These are phyloP conservation scores for Pholiota microspora DNA, from an alignment of 768 basidiomycete genomes.

Conservation along the genomic window DNA sequence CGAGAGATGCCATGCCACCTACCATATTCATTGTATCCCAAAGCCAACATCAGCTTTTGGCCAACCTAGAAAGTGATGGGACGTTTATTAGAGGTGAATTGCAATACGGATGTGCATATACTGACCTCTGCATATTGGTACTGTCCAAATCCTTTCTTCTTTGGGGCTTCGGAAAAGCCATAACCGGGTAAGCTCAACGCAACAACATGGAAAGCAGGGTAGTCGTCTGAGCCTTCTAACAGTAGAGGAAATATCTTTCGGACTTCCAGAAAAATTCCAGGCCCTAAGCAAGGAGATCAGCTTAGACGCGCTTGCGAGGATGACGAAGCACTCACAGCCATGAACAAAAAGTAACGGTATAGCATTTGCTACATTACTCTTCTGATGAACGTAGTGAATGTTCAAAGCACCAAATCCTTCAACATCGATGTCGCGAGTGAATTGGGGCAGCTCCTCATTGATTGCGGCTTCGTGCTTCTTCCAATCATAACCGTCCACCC, in stretches of 20 bases:
- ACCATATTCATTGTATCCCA: constrained; percentile 54
- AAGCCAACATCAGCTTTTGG: constrained; percentile 47
- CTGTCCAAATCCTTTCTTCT: constrained; percentile 45
- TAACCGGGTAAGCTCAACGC: constrained; percentile 57
- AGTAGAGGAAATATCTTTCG: constrained; percentile 56
- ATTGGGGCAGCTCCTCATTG: constrained; percentile 54
- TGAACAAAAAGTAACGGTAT: constrained; percentile 47
- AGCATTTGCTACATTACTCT: constrained; percentile 40
- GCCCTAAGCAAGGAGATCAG: constrained; percentile 38
- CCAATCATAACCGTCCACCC: constrained; percentile 57
- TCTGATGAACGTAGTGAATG: constrained; percentile 59
- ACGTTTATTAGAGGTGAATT: neutral
- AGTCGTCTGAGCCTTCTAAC: constrained; percentile 34
- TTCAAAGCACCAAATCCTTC: constrained; percentile 42
- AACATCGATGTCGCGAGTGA: constrained; percentile 48
- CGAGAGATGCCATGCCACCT: neutral
- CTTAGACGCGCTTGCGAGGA: no score
- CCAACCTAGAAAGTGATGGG: constrained; percentile 29
- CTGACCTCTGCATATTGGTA: constrained; percentile 48
- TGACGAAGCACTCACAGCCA: constrained; percentile 40
- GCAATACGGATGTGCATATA: no score
- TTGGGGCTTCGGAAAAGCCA: constrained; percentile 60
- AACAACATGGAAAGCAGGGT: constrained; percentile 64
- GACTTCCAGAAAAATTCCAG: constrained; percentile 58
- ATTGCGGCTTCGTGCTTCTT: constrained; percentile 45